phyloP scores from a whole-genome alignment of 306 rosid genomes.

The Dicorynia guianensis region DNA sequence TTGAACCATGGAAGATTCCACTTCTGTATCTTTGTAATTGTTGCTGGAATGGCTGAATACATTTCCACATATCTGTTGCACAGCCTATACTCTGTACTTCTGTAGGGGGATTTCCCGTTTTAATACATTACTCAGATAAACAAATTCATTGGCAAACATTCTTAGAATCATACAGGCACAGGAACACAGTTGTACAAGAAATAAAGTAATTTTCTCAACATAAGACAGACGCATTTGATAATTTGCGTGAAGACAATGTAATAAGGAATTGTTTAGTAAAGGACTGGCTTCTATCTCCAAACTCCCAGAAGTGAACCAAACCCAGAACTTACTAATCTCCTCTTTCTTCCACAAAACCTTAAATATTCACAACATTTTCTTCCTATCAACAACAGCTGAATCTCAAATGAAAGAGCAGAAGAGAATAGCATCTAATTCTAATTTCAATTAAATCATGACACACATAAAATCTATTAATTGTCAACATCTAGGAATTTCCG shows the following conservation, averaged over 20 bases:
- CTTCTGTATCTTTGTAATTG: conserved; percentile 8
- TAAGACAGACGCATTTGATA: background rate
- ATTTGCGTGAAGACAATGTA: background rate
- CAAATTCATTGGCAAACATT: background rate
- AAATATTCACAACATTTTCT: background rate
- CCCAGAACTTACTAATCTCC: background rate
- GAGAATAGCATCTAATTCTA: background rate
- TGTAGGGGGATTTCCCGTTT: background rate
- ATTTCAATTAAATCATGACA: background rate
- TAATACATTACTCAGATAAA: background rate
- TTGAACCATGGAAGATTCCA: background rate
- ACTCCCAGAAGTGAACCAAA: background rate
- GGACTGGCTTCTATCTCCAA: background rate
- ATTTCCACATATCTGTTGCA: conserved; percentile 1
- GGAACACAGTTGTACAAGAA: background rate
- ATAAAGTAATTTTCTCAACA: background rate
- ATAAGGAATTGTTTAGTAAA: background rate
- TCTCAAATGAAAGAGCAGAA: conserved; percentile 4
- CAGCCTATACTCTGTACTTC: background rate
- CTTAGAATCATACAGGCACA: background rate
- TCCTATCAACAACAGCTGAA: conserved; percentile 10
- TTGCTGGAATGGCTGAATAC: background rate
- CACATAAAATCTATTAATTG: background rate
- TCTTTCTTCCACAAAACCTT: background rate
- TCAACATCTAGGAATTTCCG: conserved; percentile 23